Evolutionary conservation across 306 rosid species (phyloP), one percentile per base, ranked within the genome.

Genomic region (Hylodesmum podocarpum): DNA sequence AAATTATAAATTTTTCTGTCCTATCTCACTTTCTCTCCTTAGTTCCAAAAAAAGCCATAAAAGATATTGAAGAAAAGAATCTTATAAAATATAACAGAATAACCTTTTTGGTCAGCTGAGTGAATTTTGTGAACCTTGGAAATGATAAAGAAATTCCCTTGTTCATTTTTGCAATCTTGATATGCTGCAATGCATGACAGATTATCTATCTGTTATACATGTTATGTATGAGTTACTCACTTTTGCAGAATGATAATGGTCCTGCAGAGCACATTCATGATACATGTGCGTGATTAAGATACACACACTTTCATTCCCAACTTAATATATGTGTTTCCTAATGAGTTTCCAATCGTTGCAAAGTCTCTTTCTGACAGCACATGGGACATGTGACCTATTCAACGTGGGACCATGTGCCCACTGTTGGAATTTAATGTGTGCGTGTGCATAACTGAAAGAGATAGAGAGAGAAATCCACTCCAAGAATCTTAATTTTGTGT

Each of bases 301-400:
- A 71, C 25, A 36, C 24, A 62, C 33, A 27, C 82, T 77, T 81
- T 64, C 61, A 84, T 74, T 66, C 75, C 76, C 70, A 80, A 75
- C 66, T 78, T 75, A 37, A 36, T 39, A 63, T 80, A 27, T 71
- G 71, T 75, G 79, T 51, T 82, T 75, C 70, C n/a, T 27, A 11
- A 18, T 15, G 62, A 64, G 34, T 76, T 76, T 79, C 75, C 70
- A 70, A 37, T 83, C n/a, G 78, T 86, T 89, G 73, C 47, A 63
- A 84, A 72, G 87, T 87, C 87, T 40, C 70, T 50, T 72, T 89
- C 91, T 76, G 79, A 81, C 75, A 59, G 89, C 85, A 86, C 91
- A 91, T 86, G 86, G 36, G 62, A 62, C 85, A 79, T 78, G 90
- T 80, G 85, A 83, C 67, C 28, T 21, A 8, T 66, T 53, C 24